Base-by-base conservation (phyloP, 2,329 filamentous ascomycete genomes). In the Elsinoe perseae region DNA sequence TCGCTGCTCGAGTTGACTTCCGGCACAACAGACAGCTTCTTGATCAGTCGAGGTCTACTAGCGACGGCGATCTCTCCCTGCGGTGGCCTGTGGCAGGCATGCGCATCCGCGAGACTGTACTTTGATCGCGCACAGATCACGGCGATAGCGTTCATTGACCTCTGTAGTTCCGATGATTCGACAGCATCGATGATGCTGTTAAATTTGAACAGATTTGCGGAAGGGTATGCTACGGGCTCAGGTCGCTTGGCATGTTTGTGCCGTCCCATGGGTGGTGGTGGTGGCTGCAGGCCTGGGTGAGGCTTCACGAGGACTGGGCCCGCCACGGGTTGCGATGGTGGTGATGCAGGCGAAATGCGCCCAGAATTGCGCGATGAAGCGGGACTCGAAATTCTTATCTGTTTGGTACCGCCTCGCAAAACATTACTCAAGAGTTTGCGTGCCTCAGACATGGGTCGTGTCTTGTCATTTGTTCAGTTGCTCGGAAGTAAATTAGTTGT, bases 41-140 rank as follows among this genome's bases (percentile, higher is more conserved):
- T 70, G 50, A 71, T 60, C 55, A 63, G 59, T 8, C 60, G 59
- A 40, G 54, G 62, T n/a, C 64, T 61, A 38, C 59, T 62, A 6
- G 68, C 66, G 60, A 83, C 81, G 7, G 68, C 66, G 60, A 83
- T 81, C 65, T 83, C 80, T 36, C 80, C 80, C 56, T 82, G 70
- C 0, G 81, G 81, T 20, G 81, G 81, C 32, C 83, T 74, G 66
- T 84, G 81, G 42, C 80, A 80, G 30, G 75, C 77, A 64, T 84
- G 82, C 64, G 84, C 80, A 63, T 84, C 80, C 8, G 81, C 80
- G 58, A 84, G 69, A 62, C 80, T 83, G 64, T 83, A 70, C 61
- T 77, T 77, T 66, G 79, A 84, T 58, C 80, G 74, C 2, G 81
- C 81, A 61, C 80, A 82, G 58, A 84, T 83, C 62, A 83, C 80